A percentile compares a stretch with the other conserved stretches of the same genome.
phyloP scores from a whole-genome alignment of 1,284 basidiomycete genomes.

The Microbotryum silenes-acaulis region DNA sequence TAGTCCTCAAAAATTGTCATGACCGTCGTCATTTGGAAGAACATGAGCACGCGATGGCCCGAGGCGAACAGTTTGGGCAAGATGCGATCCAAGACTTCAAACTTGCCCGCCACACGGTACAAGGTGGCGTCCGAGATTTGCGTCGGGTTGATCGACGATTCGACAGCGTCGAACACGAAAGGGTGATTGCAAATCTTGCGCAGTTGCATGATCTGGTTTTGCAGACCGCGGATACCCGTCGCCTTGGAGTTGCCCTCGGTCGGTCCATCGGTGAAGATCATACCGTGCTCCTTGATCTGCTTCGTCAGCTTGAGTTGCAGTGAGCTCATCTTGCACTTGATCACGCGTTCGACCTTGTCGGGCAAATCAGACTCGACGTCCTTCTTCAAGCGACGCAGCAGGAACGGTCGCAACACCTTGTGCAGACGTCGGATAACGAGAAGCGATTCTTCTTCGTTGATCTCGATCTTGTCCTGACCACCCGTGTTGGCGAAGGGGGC shows the following conservation, averaged over 20 bases:
- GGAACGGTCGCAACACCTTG: constrained; percentile 95
- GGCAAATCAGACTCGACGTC: constrained; percentile 97
- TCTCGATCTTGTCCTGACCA: constrained; percentile 90
- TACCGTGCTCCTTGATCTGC: constrained; percentile 95
- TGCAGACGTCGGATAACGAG: constrained; percentile 96
- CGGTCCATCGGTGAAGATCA: constrained; percentile 50
- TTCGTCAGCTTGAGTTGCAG: constrained; percentile 93
- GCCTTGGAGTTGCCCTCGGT: constrained; percentile 22
- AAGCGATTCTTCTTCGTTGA: constrained; percentile 99
- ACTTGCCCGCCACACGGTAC: constrained; percentile 82
- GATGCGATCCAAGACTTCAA: constrained; percentile 87
- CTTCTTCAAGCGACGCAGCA: constrained; percentile 93
- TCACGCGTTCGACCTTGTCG: constrained; percentile 98
- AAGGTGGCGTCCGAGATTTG: constrained; percentile 75
- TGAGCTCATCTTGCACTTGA: constrained; percentile 95
- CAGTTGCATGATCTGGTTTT: constrained; percentile 98
- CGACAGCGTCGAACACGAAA: constrained; percentile 91
- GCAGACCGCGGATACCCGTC: constrained; percentile 50
- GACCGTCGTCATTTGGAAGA: constrained; percentile 99
- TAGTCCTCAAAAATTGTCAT: constrained; percentile 99
- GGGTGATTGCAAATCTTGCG: constrained; percentile 99
- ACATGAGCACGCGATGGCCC: constrained; percentile 91
- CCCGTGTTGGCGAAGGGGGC: constrained; percentile 98
- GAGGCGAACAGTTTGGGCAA: constrained; percentile 91
- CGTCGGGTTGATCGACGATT: constrained; percentile 77